Evolutionary conservation across 495 filamentous ascomycete species (phyloP).

Genomic region (Hypoxylon rickii): DNA sequence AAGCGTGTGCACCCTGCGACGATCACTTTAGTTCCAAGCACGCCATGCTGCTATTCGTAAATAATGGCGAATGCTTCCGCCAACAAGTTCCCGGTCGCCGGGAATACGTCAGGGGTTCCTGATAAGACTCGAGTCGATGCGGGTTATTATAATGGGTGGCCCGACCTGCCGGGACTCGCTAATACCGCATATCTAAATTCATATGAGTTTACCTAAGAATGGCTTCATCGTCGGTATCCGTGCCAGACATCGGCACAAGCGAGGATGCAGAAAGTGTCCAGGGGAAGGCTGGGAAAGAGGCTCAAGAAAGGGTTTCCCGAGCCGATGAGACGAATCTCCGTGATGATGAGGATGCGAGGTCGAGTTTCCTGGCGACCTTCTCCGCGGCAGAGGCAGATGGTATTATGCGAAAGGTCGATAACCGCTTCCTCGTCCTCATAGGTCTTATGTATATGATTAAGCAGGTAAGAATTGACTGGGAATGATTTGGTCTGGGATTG

Average conservation of each 20-base stretch:
- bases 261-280: background rate
- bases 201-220: too few relatives aligned
- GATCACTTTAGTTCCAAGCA: background rate
- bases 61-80: too few relatives aligned
- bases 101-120: too few relatives aligned
- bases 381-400: background rate
- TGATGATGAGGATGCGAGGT: background rate
- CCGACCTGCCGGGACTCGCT: too few relatives aligned
- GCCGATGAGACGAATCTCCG: background rate
- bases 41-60: background rate
- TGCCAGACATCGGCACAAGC: background rate
- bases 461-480: background rate
- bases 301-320: background rate
- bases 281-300: background rate
- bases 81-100: too few relatives aligned
- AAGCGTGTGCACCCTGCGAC: background rate
- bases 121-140: too few relatives aligned
- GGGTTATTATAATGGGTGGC: too few relatives aligned
- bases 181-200: too few relatives aligned
- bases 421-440: background rate
- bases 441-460: background rate
- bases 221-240: background rate
- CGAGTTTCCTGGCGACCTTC: background rate
- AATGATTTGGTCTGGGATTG: background rate
- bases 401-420: background rate